A percentile compares a stretch with the other conserved stretches of the same genome.
These are phyloP conservation scores for Fusarium burgessii DNA, from an alignment of 2,329 filamentous ascomycete species.

Conservation along the genomic window DNA sequence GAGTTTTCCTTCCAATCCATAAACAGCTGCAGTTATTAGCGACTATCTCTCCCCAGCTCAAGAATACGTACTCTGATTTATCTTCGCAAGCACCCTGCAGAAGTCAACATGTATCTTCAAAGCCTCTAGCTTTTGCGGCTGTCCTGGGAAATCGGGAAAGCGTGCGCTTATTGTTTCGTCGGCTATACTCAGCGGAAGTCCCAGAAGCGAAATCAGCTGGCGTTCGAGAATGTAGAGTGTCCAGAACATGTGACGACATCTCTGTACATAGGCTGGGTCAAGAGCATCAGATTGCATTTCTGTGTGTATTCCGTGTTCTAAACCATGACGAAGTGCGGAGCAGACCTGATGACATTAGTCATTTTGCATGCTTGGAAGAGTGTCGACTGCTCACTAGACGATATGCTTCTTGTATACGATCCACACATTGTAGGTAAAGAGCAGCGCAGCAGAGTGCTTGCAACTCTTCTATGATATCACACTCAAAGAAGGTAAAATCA, in stretches of 20 bases:
- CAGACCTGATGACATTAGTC: constrained; percentile 19
- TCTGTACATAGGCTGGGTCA: constrained; percentile 25
- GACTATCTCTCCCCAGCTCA: accelerated
- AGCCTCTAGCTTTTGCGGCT: constrained; percentile 18
- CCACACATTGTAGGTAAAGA: constrained; percentile 30
- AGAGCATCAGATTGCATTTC: constrained; percentile 34
- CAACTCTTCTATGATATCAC: constrained; percentile 29
- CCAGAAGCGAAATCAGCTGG: constrained; percentile 33
- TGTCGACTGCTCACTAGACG: constrained; percentile 7
- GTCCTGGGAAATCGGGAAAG: constrained; percentile 19
- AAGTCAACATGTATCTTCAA: constrained; percentile 35
- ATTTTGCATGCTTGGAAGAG: accelerated
- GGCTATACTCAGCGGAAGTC: constrained; percentile 30
- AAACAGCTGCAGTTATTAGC: constrained; percentile 29
- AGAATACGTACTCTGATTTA: constrained; percentile 33
- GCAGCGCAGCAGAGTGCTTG: constrained; percentile 37
- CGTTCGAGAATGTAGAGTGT: constrained; percentile 39
- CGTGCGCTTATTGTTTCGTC: constrained; percentile 35
- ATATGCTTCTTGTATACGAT: constrained; percentile 23
- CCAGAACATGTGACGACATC: constrained; percentile 31
- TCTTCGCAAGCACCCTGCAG: constrained; percentile 31
- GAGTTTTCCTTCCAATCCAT: constrained; percentile 41
- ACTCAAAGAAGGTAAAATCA: constrained; percentile 33
- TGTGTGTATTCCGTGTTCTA: constrained; percentile 37
- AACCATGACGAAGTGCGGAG: constrained; percentile 19